Evolutionary conservation across 169 alveolate species (phyloP), one percentile per base, ranked within the genome.

Genomic region (Blepharisma undulans): DNA sequence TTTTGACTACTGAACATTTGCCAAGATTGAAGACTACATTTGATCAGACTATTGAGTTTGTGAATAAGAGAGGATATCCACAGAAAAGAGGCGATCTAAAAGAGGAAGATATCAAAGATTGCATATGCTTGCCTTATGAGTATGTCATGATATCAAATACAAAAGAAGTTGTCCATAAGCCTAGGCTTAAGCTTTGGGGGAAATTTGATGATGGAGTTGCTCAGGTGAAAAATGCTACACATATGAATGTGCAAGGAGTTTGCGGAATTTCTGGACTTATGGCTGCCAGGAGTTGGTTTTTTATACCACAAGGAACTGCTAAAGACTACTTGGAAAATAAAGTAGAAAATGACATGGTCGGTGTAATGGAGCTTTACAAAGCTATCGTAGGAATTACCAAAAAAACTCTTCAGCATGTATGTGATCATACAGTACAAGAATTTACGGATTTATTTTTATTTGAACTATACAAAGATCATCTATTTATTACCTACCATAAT

Each of bases 41-140:
- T 82, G 34, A 32, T 22, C 89, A 82, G 34, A 82, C 77, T 7
- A 12, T 60, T 34, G 89, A 82, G 22, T 82, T 82, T 82, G 30
- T 82, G 72, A 82, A 82, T 60, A 82, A 82, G 21, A 82, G 89
- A n/a, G 60, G 60, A n/a, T 82, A 82, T 60, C 29, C 89, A n/a
- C 33, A 72, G 33, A 72, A 72, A 36, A 82, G 89, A 30, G 77
- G 89, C 16, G 89, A 82, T 32, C 1, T 82, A 10, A 82, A 25
- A 22, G 78, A 82, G 60, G 48, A 82, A 22, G 32, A 22, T 72
- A 34, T 82, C 7, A 30, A 59, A n/a, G 89, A 82, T 32, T 48
- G 78, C 36, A 30, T 82, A 22, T 32, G 76, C n/a, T 82, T 82
- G 30, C 89, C 89, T 30, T 82, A 25, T 60, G 89, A 82, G 48